Base-by-base conservation (phyloP, 129 eudicot species). In the Ambrosia artemisiifolia region DNA sequence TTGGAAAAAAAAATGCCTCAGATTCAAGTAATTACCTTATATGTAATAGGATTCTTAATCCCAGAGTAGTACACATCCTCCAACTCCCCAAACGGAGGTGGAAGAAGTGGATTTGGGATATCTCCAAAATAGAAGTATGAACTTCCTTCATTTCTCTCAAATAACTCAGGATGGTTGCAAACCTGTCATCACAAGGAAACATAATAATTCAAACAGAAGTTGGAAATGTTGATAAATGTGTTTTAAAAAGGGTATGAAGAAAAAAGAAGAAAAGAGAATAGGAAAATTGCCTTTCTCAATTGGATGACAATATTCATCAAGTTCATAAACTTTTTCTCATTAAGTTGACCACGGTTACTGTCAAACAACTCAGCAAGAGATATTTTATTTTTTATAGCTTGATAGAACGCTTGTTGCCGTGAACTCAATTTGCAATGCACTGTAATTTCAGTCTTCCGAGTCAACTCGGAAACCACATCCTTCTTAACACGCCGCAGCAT, bases 261-360 rank as follows among this genome's bases (percentile, higher is more conserved):
- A 30, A 64, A 11, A 38, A 11, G 49, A 20, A 56, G 7, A n/a
- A 13, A 2, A 30, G 43, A 74, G 44, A 40, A 6, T 40, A 35
- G 34, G 63, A 38, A 40, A 36, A 18, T 60, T 78, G 78, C 99
- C 99, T 94, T 94, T 59, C 99, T 85, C 68, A 94, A 89, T 82
- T 94, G 99, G 85, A 94, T 94, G 79, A 94, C 99, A 70, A 94
- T 94, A 71, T 94, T 94, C 99, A 94, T 90, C 79, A 94, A 81
- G 82, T 90, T 90, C 73, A 87, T 80, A 73, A 90, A 75, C 69
- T 84, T 84, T 72, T 90, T 94, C 74, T 94, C 99, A 81, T 82
- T 90, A 55, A 90, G 95, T 73, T 84, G 88, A 42, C 98, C 96
- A 30, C 96, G 96, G 54, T 75, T 90, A 69, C 92, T 83, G 55